phyloP scores from a whole-genome alignment of 345 rosid genomes.

The Eucalyptus marginata region DNA sequence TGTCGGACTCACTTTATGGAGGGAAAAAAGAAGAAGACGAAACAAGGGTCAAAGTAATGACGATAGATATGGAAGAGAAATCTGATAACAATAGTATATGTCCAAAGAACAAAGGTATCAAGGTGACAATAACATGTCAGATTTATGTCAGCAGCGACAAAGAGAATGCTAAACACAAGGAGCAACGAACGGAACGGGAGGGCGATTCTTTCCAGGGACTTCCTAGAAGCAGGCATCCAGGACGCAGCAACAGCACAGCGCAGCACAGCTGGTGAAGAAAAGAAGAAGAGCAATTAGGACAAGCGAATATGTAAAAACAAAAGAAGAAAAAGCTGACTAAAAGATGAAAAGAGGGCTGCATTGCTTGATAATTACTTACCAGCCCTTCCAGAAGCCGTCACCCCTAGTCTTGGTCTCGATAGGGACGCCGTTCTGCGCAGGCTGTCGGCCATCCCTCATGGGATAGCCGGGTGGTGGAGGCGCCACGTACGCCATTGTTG shows the following conservation, averaged over 20 bases:
- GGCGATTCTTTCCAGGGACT: background rate
- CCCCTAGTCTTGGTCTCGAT: conserved; percentile 52
- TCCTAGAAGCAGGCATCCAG: conserved; percentile 51
- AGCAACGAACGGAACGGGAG: background rate
- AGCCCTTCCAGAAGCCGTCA: conserved; percentile 74
- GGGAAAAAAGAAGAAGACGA: background rate
- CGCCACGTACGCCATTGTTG: background rate
- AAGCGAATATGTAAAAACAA: background rate
- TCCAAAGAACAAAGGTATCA: background rate
- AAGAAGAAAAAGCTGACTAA: no score
- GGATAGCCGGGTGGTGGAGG: conserved; percentile 53
- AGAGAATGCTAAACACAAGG: background rate
- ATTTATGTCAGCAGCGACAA: background rate
- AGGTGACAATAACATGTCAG: background rate
- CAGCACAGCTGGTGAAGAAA: conserved; percentile 43
- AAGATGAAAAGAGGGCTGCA: background rate
- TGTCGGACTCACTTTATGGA: background rate
- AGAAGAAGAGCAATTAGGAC: background rate
- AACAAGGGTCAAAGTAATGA: background rate
- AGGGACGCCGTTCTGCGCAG: background rate
- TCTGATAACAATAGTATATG: background rate
- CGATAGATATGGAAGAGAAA: background rate
- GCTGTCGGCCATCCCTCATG: conserved; percentile 10
- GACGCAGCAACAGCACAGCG: conserved; percentile 64
- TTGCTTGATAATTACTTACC: conserved; percentile 13